Percentiles rank a stretch among this genome's conserved stretches.
phyloP scores from a whole-genome alignment of 2,329 filamentous ascomycete species.

The Colletotrichum spaethianum region DNA sequence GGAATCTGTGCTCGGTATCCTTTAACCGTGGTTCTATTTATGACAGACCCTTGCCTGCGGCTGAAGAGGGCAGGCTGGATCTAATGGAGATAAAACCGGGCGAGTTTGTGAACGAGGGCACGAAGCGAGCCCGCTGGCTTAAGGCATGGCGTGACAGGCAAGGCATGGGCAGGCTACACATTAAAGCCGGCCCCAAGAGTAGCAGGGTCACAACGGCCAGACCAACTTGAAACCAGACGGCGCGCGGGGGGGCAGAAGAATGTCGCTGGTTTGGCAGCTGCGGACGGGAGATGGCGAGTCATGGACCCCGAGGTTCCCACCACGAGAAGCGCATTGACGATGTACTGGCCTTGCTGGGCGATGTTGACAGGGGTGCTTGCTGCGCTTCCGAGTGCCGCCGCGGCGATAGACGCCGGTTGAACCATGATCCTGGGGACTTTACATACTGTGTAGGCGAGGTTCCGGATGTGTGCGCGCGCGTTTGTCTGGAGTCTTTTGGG shows the following conservation, averaged over 20 bases:
- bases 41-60: slow-evolving; percentile 23
- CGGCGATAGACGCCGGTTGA: not conserved
- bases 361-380: not conserved
- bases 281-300: not conserved
- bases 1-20: not conserved
- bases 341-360: slow-evolving; percentile 33
- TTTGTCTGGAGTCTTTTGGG: not conserved
- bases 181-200: not conserved
- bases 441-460: too few species aligned
- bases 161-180: not conserved
- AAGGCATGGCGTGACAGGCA: not conserved
- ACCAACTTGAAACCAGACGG: slow-evolving; percentile 16
- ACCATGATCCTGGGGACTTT: slow-evolving; percentile 18
- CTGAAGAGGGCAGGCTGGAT: not conserved
- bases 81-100: not conserved
- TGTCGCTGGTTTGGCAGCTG: not conserved
- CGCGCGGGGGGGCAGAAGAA: slow-evolving; percentile 7
- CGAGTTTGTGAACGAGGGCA: not conserved
- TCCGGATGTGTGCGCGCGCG: not conserved
- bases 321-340: slow-evolving; percentile 13
- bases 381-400: not conserved
- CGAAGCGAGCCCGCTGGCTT: not conserved
- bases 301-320: slow-evolving; percentile 10
- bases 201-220: slow-evolving; percentile 4
- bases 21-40: slow-evolving; percentile 10